These are phyloP conservation scores for Eragrostis curvula DNA, from an alignment of 176 grass and related monocot genomes.

Conservation along the genomic window DNA sequence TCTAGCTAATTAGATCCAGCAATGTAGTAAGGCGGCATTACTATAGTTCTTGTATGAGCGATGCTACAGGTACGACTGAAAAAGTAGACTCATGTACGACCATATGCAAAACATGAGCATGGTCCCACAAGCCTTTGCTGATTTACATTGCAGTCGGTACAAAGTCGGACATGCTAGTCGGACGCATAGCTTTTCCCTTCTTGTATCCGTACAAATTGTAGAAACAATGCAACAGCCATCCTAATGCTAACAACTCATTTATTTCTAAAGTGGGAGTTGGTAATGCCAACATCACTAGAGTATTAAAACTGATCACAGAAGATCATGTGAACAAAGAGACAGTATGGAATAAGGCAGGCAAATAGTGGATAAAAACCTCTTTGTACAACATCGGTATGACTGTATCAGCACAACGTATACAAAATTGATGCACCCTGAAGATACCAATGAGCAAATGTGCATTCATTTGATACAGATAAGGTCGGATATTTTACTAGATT, in stretches of 20 bases:
- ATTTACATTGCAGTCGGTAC: no score
- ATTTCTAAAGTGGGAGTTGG: background rate
- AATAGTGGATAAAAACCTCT: constrained; percentile 9
- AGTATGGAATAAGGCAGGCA: background rate
- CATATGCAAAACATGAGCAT: no score
- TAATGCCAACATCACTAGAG: constrained; percentile 6
- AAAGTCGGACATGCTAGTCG: no score
- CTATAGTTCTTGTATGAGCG: no score
- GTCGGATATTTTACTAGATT: background rate
- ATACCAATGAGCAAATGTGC: background rate
- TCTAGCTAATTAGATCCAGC: background rate
- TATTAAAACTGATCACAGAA: background rate
- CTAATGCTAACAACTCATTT: background rate
- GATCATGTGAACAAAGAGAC: background rate
- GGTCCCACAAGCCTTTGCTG: no score
- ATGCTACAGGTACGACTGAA: no score
- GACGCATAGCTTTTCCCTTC: no score
- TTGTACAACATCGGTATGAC: constrained; percentile 3
- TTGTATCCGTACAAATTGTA: background rate
- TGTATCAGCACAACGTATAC: background rate
- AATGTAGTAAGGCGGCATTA: background rate
- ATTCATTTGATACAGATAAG: constrained; percentile 4
- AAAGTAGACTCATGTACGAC: no score
- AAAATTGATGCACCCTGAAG: background rate
- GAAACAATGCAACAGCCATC: background rate